These are phyloP conservation scores for Grigorovia jiainica DNA, from an alignment of 805 yeast species.

Conservation along the genomic window DNA sequence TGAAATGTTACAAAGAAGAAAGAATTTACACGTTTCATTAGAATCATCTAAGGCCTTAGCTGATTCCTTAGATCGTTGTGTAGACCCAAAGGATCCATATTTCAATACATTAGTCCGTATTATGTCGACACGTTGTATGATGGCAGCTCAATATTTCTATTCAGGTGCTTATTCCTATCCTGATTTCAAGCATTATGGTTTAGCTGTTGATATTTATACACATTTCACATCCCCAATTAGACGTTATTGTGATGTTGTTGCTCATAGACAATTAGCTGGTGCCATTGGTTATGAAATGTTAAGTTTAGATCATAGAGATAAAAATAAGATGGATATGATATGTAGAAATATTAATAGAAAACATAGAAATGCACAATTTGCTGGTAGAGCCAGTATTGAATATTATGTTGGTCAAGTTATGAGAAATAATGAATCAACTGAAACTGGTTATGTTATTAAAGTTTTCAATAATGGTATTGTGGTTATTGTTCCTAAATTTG, in stretches of 20 bases:
- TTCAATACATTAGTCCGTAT: conserved; percentile 90
- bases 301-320: conserved; percentile 76
- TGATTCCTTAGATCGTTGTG: conserved; percentile 83
- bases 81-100: conserved; percentile 74
- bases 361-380: conserved; percentile 97
- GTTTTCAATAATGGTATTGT: conserved; percentile 93
- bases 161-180: conserved; percentile 84
- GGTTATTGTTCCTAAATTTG: conserved; percentile 89
- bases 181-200: conserved; percentile 92
- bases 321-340: conserved; percentile 77
- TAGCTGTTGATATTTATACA: conserved; percentile 94
- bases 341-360: conserved; percentile 85
- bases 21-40: conserved; percentile 62
- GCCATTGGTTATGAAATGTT: conserved; percentile 89
- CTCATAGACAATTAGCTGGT: conserved; percentile 96
- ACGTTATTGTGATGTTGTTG: conserved; percentile 95
- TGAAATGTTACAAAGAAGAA: conserved; percentile 78
- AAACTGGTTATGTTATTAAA: conserved; percentile 85
- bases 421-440: conserved; percentile 69
- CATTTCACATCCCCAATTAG: conserved; percentile 98
- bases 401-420: conserved; percentile 97
- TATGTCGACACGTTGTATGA: conserved; percentile 98
- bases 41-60: conserved; percentile 89
- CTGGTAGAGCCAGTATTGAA: conserved; percentile 96
- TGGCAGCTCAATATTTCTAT: conserved; percentile 96